These are phyloP conservation scores for Phaeosphaeriaceae sp. DNA, from an alignment of 2,329 filamentous ascomycete genomes.

Conservation along the genomic window DNA sequence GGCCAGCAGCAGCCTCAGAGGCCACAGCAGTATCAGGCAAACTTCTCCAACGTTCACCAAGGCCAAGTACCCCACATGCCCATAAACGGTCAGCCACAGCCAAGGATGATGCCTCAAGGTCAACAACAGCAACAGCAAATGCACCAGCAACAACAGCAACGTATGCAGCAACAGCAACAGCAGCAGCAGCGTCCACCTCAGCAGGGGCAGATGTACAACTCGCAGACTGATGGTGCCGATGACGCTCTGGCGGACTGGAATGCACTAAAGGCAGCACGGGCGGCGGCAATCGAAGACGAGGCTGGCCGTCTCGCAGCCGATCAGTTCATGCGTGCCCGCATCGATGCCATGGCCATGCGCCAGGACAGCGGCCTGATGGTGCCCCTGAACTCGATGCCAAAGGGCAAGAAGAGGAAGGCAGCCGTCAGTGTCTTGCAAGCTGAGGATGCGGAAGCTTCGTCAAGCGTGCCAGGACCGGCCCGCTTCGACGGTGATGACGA, in stretches of 20 bases:
- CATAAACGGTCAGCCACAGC: slow-evolving; percentile 39
- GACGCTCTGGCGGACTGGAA: slow-evolving; percentile 64
- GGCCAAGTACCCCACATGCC: slow-evolving; percentile 35
- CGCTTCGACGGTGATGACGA: slow-evolving; percentile 66
- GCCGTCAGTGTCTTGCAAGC: slow-evolving; percentile 56
- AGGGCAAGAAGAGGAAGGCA: slow-evolving; percentile 51
- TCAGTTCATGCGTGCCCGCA: slow-evolving; percentile 71
- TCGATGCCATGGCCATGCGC: slow-evolving; percentile 69
- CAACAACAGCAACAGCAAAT: too few relatives aligned
- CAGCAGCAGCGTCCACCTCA: slow-evolving; percentile 36
- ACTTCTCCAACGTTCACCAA: slow-evolving; percentile 29
- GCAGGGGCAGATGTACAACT: slow-evolving; percentile 48
- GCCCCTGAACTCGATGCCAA: slow-evolving; percentile 67
- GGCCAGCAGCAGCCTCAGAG: slow-evolving; percentile 27
- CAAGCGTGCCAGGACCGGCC: slow-evolving; percentile 40
- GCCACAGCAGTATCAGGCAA: slow-evolving; percentile 34
- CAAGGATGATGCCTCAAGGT: slow-evolving; percentile 37
- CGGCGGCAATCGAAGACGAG: slow-evolving; percentile 58
- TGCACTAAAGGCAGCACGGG: slow-evolving; percentile 67
- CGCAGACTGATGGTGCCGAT: slow-evolving; percentile 81
- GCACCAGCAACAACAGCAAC: slow-evolving; percentile 32
- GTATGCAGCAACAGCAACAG: slow-evolving; percentile 37
- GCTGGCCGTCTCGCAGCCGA: slow-evolving; percentile 66
- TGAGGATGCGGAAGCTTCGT: slow-evolving; percentile 57
- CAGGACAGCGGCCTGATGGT: slow-evolving; percentile 83